A percentile compares a stretch with the other conserved stretches of the same genome.
Evolutionary conservation across 345 rosid genomes (phyloP).

Genomic region (Moringa oleifera): DNA sequence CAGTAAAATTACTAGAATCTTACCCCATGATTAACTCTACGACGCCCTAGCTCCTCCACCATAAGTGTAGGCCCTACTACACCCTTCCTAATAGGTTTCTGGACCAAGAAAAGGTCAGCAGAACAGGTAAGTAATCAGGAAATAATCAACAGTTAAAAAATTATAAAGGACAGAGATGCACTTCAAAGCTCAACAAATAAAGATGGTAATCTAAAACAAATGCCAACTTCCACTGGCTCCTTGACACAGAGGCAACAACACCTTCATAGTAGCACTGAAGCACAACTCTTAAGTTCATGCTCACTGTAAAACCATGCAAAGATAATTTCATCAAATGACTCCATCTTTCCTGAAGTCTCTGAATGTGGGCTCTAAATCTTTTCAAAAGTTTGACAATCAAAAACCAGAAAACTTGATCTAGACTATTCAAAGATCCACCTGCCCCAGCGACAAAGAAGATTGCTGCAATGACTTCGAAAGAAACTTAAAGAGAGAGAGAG

Average conservation of each 20-base stretch:
- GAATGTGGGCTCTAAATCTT: background rate
- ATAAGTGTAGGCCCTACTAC: slow-evolving; percentile 66
- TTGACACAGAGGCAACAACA: too few species aligned
- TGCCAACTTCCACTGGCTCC: too few species aligned
- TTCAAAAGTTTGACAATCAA: background rate
- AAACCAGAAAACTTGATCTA: too few species aligned
- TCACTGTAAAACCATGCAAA: too few species aligned
- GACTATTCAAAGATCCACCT: too few species aligned
- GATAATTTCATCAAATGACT: background rate
- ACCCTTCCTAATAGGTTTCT: slow-evolving; percentile 86
- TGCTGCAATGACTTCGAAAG: background rate
- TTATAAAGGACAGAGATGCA: background rate
- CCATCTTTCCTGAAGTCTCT: background rate
- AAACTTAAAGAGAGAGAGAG: too few species aligned
- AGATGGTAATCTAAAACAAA: background rate
- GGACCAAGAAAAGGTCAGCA: slow-evolving; percentile 18
- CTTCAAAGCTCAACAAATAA: background rate
- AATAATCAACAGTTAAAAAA: too few species aligned
- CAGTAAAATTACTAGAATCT: slow-evolving; percentile 12
- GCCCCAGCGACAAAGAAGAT: too few species aligned
- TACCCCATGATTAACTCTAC: slow-evolving; percentile 60
- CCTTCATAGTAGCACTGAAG: too few species aligned
- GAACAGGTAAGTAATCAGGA: too few species aligned
- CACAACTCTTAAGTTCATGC: too few species aligned
- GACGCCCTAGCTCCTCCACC: slow-evolving; percentile 87